Conservation (phyloP, 23 red algal species). For the Chondrus crispus region DNA sequence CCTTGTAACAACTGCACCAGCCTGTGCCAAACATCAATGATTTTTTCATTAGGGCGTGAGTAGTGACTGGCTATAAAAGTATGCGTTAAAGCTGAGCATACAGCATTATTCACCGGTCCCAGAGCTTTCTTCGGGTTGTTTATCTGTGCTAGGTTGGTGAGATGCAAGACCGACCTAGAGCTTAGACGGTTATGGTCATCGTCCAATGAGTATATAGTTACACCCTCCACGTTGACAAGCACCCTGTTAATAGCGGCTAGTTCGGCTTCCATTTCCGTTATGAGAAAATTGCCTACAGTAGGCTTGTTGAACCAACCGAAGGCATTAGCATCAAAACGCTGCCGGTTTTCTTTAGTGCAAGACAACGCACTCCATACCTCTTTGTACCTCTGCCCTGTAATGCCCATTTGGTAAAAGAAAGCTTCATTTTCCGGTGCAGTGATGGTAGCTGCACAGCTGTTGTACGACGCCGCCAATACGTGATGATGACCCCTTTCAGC, state of each 20-base stretch:
- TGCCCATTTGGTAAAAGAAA: not conserved
- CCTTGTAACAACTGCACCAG: not conserved
- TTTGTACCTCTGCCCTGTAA: not conserved
- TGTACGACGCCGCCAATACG: not conserved
- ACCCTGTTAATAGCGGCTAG: not conserved
- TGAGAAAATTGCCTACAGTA: not conserved
- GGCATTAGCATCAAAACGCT: not conserved
- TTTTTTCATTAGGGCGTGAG: not conserved
- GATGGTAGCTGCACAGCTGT: not conserved
- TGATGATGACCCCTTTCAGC: conserved; percentile 12
- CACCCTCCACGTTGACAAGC: not conserved
- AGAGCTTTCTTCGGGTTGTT: conserved; percentile 33
- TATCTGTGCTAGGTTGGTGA: not conserved
- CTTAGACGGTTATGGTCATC: not conserved
- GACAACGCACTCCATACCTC: not conserved
- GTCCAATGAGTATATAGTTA: not conserved
- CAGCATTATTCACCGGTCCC: not conserved
- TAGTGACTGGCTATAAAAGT: conserved; percentile 12
- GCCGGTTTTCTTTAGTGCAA: not conserved
- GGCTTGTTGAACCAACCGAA: not conserved
- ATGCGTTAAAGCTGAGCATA: not conserved
- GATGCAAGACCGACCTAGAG: not conserved
- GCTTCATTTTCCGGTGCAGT: not conserved
- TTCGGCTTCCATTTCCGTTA: not conserved
- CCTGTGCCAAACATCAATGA: not conserved